Evolutionary conservation across 805 yeast genomes (phyloP).

Genomic region (Isabelozyma gotoi): DNA sequence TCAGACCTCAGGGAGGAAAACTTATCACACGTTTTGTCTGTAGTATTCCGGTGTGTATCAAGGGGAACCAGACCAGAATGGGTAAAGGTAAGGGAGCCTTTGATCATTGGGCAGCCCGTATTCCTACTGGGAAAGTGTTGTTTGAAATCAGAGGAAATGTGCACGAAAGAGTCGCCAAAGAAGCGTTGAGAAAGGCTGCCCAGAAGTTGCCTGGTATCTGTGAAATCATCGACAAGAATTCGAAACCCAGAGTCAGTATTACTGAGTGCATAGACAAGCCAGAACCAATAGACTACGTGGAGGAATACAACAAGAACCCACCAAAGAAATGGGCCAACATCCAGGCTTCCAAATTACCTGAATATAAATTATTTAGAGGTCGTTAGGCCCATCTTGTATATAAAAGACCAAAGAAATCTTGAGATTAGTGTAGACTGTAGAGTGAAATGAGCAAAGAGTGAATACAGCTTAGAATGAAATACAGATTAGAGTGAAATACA

Average conservation of each 20-base stretch:
- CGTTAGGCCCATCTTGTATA: constrained; percentile 34
- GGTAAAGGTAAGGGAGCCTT: constrained; percentile 99
- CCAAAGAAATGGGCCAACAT: constrained; percentile 61
- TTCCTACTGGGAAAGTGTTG: constrained; percentile 90
- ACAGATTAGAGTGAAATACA: too few relatives aligned
- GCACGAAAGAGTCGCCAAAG: constrained; percentile 88
- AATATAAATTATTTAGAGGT: constrained; percentile 61
- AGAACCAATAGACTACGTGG: constrained; percentile 51
- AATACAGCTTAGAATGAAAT: too few relatives aligned
- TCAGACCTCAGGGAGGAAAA: constrained; percentile 74
- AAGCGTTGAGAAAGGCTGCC: constrained; percentile 86
- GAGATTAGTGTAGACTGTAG: background rate
- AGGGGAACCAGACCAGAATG: constrained; percentile 99
- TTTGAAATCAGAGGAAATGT: constrained; percentile 81
- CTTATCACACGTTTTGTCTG: constrained; percentile 81
- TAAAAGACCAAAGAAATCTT: background rate
- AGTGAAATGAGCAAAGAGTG: background rate
- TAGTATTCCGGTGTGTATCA: constrained; percentile 86
- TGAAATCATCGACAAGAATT: constrained; percentile 71
- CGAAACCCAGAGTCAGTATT: constrained; percentile 72
- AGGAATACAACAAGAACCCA: constrained; percentile 57
- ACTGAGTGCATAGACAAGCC: constrained; percentile 51
- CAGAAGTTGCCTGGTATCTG: constrained; percentile 90
- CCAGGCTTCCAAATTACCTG: constrained; percentile 45
- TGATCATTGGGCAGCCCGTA: constrained; percentile 95